A percentile compares a stretch with the other conserved stretches of the same genome.
These are phyloP conservation scores for Gossypium herbaceum DNA, from an alignment of 345 rosid genomes.

Conservation along the genomic window DNA sequence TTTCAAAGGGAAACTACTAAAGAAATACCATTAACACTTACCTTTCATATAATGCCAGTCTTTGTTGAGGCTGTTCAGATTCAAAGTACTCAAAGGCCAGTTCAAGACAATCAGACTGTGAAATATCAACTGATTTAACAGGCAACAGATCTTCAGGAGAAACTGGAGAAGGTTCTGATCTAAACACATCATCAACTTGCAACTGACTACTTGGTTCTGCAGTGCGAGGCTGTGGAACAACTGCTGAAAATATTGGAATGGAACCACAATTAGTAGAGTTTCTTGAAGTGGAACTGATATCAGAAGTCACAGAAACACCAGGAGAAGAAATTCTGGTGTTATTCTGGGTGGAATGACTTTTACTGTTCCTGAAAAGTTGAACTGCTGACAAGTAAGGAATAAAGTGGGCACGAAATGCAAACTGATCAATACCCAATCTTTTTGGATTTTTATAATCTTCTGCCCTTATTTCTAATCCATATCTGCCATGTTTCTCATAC, in stretches of 20 bases:
- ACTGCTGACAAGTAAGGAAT: constrained; percentile 56
- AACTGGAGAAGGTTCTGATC: constrained; percentile 16
- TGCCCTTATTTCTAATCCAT: constrained; percentile 50
- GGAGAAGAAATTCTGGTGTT: constrained; percentile 10
- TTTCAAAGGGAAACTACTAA: background rate
- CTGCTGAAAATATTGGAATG: constrained; percentile 29
- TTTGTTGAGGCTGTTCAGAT: constrained; percentile 47
- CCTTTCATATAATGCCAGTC: constrained; percentile 53
- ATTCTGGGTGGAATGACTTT: constrained; percentile 11
- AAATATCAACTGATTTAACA: constrained; percentile 20
- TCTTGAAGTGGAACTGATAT: constrained; percentile 16
- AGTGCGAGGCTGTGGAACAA: constrained; percentile 29
- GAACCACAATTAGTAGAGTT: constrained; percentile 12
- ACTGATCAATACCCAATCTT: constrained; percentile 40
- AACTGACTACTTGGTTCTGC: background rate
- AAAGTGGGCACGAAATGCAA: constrained; percentile 47
- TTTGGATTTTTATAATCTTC: constrained; percentile 39
- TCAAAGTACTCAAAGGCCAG: constrained; percentile 58
- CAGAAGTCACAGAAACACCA: constrained; percentile 12
- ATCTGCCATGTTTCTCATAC: constrained; percentile 52
- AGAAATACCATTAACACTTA: constrained; percentile 23
- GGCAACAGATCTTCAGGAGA: constrained; percentile 13
- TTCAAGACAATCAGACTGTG: constrained; percentile 26
- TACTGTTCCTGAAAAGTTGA: constrained; percentile 39
- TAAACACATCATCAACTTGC: constrained; percentile 1